Percentiles rank a stretch among this genome's conserved stretches.
Evolutionary conservation across 2,329 filamentous ascomycete species (phyloP).

Genomic region (Cyclaneusma minus): DNA sequence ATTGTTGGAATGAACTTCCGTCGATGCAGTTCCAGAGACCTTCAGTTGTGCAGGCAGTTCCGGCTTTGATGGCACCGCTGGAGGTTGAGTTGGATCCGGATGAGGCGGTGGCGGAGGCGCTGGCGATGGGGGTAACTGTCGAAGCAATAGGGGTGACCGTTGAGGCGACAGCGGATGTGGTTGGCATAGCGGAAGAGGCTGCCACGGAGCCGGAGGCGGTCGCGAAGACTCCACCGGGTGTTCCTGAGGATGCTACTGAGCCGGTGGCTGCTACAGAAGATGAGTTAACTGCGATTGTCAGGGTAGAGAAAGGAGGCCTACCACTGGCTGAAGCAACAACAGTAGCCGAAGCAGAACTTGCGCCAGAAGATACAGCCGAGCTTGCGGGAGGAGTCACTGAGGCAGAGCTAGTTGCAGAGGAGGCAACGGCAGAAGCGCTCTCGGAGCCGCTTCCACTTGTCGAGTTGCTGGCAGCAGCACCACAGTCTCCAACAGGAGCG

Average conservation of each 20-base stretch:
- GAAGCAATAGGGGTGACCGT: constrained; percentile 1
- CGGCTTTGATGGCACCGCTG: constrained; percentile 19
- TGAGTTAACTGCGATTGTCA: constrained; percentile 1
- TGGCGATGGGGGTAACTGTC: constrained; percentile 5
- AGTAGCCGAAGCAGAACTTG: constrained; percentile 3
- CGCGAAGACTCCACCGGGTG: constrained; percentile 18
- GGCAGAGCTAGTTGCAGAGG: too few species aligned
- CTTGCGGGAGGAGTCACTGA: too few species aligned
- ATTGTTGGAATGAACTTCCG: constrained; percentile 36
- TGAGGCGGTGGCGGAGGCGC: constrained; percentile 7
- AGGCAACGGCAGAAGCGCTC: constrained; percentile 8
- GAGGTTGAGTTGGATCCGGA: constrained; percentile 10
- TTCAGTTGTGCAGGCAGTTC: constrained; percentile 30
- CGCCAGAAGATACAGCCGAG: constrained; percentile 3
- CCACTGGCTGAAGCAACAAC: too few species aligned
- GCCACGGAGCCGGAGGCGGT: constrained; percentile 18
- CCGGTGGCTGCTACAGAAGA: constrained; percentile 6
- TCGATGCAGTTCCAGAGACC: constrained; percentile 38
- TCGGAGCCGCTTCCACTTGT: too few species aligned
- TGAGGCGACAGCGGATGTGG: not conserved
- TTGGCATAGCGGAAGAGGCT: not conserved
- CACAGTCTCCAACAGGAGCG: constrained; percentile 1
- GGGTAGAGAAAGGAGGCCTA: constrained; percentile 1
- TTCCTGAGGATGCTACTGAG: constrained; percentile 3
- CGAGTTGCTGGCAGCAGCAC: too few species aligned